Conservation (phyloP, 352 stramenopile genomes). For the Paralagenidium karlingii region DNA sequence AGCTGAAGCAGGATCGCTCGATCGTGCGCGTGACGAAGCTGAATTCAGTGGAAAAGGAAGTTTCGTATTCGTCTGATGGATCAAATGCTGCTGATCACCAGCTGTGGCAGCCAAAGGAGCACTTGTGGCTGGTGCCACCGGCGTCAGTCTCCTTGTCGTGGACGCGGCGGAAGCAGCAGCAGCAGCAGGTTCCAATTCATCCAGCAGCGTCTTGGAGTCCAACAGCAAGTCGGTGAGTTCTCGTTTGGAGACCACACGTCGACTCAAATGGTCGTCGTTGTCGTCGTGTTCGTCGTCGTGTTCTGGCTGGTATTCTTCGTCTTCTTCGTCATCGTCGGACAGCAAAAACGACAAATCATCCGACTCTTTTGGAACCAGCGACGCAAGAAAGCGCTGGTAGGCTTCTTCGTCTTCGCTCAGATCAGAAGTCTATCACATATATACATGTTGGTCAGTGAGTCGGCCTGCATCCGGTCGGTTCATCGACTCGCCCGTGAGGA, state of each 20-base stretch:
- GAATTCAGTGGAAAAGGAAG: too few species aligned
- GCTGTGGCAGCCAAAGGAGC: neutral
- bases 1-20: too few species aligned
- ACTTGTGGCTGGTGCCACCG: neutral
- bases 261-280: constrained; percentile 21
- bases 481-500: constrained; percentile 1
- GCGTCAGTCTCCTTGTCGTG: neutral
- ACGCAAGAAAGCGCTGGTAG: constrained; percentile 77
- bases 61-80: neutral
- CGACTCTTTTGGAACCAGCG: constrained; percentile 54
- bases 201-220: too few species aligned
- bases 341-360: constrained; percentile 58
- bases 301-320: constrained; percentile 65
- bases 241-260: constrained; percentile 55
- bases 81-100: neutral
- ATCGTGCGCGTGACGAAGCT: too few species aligned
- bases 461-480: too few species aligned
- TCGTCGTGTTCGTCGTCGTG: constrained; percentile 67
- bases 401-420: constrained; percentile 39
- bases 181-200: too few species aligned
- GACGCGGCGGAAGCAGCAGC: neutral
- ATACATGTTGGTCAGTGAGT: too few species aligned
- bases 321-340: constrained; percentile 41
- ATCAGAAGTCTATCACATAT: constrained; percentile 9
- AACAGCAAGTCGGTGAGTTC: constrained; percentile 70